Conservation (phyloP, 1,284 basidiomycete genomes). For the Naganishia sp. region DNA sequence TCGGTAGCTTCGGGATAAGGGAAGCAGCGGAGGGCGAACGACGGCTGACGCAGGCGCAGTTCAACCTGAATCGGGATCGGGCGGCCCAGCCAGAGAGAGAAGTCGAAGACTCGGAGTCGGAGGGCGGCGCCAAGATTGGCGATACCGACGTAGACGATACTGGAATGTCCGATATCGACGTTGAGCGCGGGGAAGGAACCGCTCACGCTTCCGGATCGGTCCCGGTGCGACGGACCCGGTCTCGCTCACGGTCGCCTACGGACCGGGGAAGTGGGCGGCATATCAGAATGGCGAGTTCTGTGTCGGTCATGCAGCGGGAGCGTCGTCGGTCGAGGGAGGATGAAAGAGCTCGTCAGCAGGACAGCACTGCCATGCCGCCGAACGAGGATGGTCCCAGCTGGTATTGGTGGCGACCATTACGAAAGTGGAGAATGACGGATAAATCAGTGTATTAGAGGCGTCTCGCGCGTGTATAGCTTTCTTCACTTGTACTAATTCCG, state of each 20-base stretch:
- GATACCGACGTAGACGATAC: constrained; percentile 15
- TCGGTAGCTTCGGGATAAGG: constrained; percentile 68
- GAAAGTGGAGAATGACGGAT: constrained; percentile 25
- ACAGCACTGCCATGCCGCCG: not conserved
- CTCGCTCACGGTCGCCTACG: constrained; percentile 17
- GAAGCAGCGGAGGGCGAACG: constrained; percentile 52
- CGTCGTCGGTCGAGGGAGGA: not conserved
- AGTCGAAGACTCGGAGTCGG: constrained; percentile 26
- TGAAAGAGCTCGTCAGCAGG: not conserved
- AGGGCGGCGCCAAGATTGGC: constrained; percentile 16
- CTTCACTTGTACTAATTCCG: constrained; percentile 4
- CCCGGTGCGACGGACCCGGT: not conserved
- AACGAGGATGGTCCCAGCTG: constrained; percentile 6
- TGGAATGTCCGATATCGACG: constrained; percentile 18
- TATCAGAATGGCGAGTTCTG: not conserved
- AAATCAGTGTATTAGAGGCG: constrained; percentile 17
- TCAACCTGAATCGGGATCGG: constrained; percentile 38
- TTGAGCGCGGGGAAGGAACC: constrained; percentile 20
- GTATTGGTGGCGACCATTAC: constrained; percentile 25
- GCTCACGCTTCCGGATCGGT: not conserved
- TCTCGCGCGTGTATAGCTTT: not conserved
- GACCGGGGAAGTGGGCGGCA: constrained; percentile 1
- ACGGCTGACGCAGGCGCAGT: constrained; percentile 44
- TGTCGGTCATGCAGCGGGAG: not conserved
- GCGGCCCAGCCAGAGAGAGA: constrained; percentile 38